These are phyloP conservation scores for Lachancea cidri DNA, from an alignment of 805 yeast genomes.

Conservation along the genomic window DNA sequence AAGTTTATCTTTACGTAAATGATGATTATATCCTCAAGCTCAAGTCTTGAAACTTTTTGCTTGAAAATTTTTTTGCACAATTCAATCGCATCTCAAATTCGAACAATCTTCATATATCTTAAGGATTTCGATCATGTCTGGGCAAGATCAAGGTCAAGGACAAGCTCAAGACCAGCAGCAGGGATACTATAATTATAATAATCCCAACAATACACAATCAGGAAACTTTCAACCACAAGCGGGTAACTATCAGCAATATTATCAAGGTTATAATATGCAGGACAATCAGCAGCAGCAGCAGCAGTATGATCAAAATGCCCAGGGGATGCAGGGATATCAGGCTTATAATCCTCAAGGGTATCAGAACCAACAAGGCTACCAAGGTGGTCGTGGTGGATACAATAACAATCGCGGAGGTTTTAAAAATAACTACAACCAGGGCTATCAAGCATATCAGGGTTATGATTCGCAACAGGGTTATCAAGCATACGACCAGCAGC, in stretches of 20 bases:
- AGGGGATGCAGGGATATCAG: conserved; percentile 14
- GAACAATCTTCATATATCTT: too few species aligned
- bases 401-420: conserved; percentile 28
- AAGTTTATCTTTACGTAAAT: too few species aligned
- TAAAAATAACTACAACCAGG: conserved; percentile 22
- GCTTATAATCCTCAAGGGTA: conserved; percentile 14
- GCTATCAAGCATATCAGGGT: conserved; percentile 22
- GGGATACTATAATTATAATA: conserved; percentile 19
- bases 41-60: too few species aligned
- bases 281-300: conserved; percentile 8
- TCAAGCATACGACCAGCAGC: conserved; percentile 11
- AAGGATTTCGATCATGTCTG: conserved; percentile 10
- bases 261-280: conserved; percentile 21
- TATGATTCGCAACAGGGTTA: conserved; percentile 13
- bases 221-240: conserved; percentile 14
- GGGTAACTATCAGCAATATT: conserved; percentile 28
- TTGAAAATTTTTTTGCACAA: too few species aligned
- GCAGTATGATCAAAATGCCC: conserved; percentile 2
- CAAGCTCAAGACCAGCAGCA: conserved; percentile 19
- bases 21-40: too few species aligned
- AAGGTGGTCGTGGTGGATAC: conserved; percentile 25
- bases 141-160: conserved; percentile 33
- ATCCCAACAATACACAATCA: conserved; percentile 20
- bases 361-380: conserved; percentile 24
- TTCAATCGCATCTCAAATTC: too few species aligned